Evolutionary conservation across 345 rosid genomes (phyloP).

Genomic region (Aquilaria sinensis): DNA sequence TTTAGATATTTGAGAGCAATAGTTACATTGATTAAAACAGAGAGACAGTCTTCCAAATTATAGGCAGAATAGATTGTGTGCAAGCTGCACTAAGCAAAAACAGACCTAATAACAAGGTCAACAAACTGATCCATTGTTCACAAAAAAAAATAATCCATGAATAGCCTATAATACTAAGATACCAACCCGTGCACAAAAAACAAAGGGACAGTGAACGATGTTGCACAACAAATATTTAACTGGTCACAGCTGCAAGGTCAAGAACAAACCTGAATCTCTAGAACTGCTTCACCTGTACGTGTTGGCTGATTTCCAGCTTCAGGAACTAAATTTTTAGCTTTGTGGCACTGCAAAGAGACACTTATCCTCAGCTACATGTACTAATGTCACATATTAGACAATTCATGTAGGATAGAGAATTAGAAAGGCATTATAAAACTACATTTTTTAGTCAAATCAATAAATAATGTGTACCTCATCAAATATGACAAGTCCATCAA

Average conservation of each 20-base stretch:
- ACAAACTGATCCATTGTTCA: too few relatives aligned
- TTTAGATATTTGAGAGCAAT: conserved; percentile 20
- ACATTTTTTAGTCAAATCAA: not conserved
- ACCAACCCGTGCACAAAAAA: too few relatives aligned
- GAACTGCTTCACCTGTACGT: conserved; percentile 95
- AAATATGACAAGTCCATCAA: conserved; percentile 87
- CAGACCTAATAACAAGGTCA: too few relatives aligned
- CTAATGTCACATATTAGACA: conserved; percentile 16
- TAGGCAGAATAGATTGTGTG: too few relatives aligned
- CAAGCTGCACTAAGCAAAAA: too few relatives aligned
- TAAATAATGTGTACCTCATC: conserved; percentile 61
- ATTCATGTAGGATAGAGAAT: conserved; percentile 9
- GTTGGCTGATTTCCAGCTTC: conserved; percentile 99
- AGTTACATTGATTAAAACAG: not conserved
- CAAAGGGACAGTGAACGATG: too few relatives aligned
- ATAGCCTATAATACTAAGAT: too few relatives aligned
- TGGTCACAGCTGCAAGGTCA: conserved; percentile 14
- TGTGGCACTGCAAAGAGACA: conserved; percentile 75
- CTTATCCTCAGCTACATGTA: conserved; percentile 27
- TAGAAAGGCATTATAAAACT: conserved; percentile 13
- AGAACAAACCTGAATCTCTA: conserved; percentile 85
- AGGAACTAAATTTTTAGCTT: conserved; percentile 97
- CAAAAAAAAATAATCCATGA: too few relatives aligned
- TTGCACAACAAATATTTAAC: too few relatives aligned
- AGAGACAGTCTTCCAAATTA: too few relatives aligned